Evolutionary conservation across 2,329 filamentous ascomycete species (phyloP).

Genomic region (Phyllosticta ampelicida): DNA sequence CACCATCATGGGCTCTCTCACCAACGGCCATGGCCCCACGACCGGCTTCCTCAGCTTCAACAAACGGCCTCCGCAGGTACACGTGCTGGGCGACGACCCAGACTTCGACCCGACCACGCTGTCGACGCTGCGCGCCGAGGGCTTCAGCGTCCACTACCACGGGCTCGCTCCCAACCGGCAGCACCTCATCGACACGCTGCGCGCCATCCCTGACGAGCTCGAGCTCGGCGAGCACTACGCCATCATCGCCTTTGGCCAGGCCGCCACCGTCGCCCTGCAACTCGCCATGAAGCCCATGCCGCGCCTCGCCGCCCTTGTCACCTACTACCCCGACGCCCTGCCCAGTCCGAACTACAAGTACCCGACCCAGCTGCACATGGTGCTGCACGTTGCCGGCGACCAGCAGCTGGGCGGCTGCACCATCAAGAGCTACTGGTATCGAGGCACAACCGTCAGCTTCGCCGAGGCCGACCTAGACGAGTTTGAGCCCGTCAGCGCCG

Average conservation of each 20-base stretch:
- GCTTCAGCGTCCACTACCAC: conserved; percentile 30
- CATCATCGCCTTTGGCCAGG: conserved; percentile 30
- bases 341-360: conserved; percentile 28
- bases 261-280: conserved; percentile 31
- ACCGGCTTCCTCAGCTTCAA: conserved; percentile 28
- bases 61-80: conserved; percentile 25
- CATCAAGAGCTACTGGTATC: conserved; percentile 31
- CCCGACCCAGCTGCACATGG: conserved; percentile 26
- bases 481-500: conserved; percentile 31
- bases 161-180: conserved; percentile 20
- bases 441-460: conserved; percentile 28
- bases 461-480: conserved; percentile 30
- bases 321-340: conserved; percentile 33
- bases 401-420: conserved; percentile 25
- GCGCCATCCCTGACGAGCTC: conserved; percentile 29
- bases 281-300: conserved; percentile 30
- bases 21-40: background rate
- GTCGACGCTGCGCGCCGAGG: conserved; percentile 12
- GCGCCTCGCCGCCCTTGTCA: conserved; percentile 30
- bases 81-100: conserved; percentile 28
- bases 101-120: conserved; percentile 29
- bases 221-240: conserved; percentile 27
- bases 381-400: conserved; percentile 30
- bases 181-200: conserved; percentile 23
- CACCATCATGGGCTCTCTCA: background rate